Evolutionary conservation across 2,329 filamentous ascomycete genomes (phyloP), one percentile per base, ranked within the genome.

Genomic region (Chaetomium sp.): DNA sequence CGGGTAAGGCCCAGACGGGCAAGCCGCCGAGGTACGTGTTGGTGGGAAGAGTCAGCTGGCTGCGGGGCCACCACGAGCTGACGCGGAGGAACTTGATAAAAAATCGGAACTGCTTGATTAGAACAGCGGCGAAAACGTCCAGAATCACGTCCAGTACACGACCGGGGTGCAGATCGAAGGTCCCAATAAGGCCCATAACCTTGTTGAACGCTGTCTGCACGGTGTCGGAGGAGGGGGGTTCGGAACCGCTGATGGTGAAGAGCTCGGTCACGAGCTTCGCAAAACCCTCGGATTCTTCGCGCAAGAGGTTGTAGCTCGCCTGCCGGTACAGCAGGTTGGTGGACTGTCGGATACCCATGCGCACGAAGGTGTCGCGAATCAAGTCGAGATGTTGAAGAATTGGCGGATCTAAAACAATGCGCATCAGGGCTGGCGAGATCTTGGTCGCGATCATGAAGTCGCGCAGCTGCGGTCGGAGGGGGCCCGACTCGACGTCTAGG

Each of bases 251-350:
- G 0, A 88, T 95, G 6, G 90, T 92, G 71, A 96, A 99, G 36
- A 97, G 85, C 70, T 99, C 94, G 0, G 92, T 96, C 58, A 96
- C 85, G 47, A 99, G 82, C 70, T 99, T 99, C 0, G 94, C 91
- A 68, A 96, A 99, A 42, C 95, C 94, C 72, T 99, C 94, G 0
- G 90, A 90, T 71, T 99, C 94, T 73, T 99, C 94, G 45, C 94
- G 86, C 19, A 99, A 76, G 6, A 99, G 76, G 66, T 99, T 99
- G 76, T 96, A 97, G 70, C 96, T 97, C 11, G 92, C 90, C 71
- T 97, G 94, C 58, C 91, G 87, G 70, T 99, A 99, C 0, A 99
- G 80, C 4, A 94, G 78, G 65, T 96, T 95, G 6, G 94, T 99
- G 49, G 91, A 88, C 67, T 95, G 91, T 54, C 92, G 86, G 61